Base-by-base conservation (phyloP, 345 rosid species). In the Moricandia arvensis region DNA sequence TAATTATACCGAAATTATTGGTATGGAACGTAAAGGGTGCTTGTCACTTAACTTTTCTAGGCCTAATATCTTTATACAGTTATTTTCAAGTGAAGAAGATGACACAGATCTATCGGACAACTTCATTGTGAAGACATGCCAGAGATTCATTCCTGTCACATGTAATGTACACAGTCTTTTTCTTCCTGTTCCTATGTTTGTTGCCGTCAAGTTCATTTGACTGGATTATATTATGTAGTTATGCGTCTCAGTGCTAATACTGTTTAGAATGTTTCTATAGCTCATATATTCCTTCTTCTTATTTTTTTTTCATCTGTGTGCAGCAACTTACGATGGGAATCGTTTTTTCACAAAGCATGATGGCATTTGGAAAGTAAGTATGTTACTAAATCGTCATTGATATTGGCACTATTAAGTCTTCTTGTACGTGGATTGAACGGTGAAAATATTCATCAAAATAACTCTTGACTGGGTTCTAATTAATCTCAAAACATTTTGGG, bases 91-190 rank as follows among this genome's bases (percentile, higher is more conserved):
- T 74, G 96, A 94, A 74, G 98, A 88, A 54, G 97, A 90, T 84
- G 91, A 90, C 59, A 68, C 82, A 31, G 95, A 94, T 71, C 79
- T 94, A 63, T 91, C 97, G 0, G 85, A 90, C 82, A 91, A 91
- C 79, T 91, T 86, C 76, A 82, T 91, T 63, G 96, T 94, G 72
- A 94, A 89, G 91, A 90, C 96, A 68, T 91, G 98, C 85, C 96
- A 86, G 82, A 90, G 86, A 86, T 86, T 90, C 78, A 94, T 94
- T 49, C 98, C 95, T n/a, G 89, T 94, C 68, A 91, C 97, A 79
- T 77, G 98, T 94, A 91, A 85, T 75, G 12, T 63, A 47, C 7
- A 13, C 21, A 4, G 15, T 65, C 12, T 43, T 43, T 75, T 31
- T 33, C 38, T 73, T 63, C 57, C 34, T 55, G 69, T 73, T 53